These are phyloP conservation scores for Atractiella rhizophila DNA, from an alignment of 768 basidiomycete species.

Conservation along the genomic window DNA sequence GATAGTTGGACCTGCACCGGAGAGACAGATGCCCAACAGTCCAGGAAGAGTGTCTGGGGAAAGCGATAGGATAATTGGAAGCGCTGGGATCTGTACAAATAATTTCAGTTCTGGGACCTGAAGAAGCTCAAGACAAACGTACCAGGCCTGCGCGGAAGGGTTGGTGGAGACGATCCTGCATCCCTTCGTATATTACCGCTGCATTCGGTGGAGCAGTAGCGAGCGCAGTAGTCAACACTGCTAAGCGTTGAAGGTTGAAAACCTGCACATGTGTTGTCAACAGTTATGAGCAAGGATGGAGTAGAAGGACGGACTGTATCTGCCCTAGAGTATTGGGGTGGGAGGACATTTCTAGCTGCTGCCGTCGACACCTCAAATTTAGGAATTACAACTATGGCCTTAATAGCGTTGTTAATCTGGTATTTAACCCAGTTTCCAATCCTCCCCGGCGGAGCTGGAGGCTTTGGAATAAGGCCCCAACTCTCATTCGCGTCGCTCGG, in stretches of 20 bases:
- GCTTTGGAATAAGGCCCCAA: constrained; percentile 73
- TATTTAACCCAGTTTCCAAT: constrained; percentile 90
- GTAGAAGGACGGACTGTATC: constrained; percentile 42
- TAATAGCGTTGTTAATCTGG: constrained; percentile 56
- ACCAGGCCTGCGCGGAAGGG: constrained; percentile 62
- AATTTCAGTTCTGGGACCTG: not conserved
- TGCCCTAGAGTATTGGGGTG: constrained; percentile 54
- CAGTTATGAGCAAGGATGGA: not conserved
- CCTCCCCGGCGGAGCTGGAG: constrained; percentile 61
- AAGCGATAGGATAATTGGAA: constrained; percentile 76
- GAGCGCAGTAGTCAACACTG: constrained; percentile 83
- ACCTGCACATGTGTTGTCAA: constrained; percentile 31
- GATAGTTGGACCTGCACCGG: constrained; percentile 92
- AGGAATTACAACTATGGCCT: constrained; percentile 81
- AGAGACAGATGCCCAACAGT: constrained; percentile 87
- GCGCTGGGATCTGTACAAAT: constrained; percentile 56
- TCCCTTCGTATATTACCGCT: constrained; percentile 91
- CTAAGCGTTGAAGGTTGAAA: constrained; percentile 87
- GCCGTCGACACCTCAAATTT: constrained; percentile 90
- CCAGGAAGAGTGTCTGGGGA: constrained; percentile 78
- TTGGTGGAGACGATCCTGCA: constrained; percentile 95
- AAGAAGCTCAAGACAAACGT: not conserved
- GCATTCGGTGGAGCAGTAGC: constrained; percentile 75
- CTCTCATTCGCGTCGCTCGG: constrained; percentile 71
- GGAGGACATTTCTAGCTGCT: constrained; percentile 72